Conservation (phyloP, 805 yeast species). For the Ogataea paradorogensis region DNA sequence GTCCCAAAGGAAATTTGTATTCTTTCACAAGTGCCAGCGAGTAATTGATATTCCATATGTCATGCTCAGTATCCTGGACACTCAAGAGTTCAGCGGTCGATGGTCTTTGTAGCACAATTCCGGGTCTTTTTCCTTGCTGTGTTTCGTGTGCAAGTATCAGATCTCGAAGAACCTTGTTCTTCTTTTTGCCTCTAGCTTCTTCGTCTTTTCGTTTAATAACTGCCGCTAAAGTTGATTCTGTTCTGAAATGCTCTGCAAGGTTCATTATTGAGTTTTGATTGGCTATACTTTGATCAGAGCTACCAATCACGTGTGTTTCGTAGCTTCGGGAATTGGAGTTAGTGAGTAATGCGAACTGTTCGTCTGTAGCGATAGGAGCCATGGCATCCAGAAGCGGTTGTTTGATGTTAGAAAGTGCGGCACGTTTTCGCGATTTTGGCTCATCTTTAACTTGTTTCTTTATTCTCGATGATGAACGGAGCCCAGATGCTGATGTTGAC, state of each 20-base stretch:
- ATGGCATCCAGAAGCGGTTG: slow-evolving; percentile 28
- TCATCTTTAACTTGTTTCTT: slow-evolving; percentile 8
- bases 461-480: slow-evolving; percentile 11
- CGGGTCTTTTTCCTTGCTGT: slow-evolving; percentile 4
- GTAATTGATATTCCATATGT: slow-evolving; percentile 16
- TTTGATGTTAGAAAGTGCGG: neutral
- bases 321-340: slow-evolving; percentile 26
- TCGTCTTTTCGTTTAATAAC: slow-evolving; percentile 10
- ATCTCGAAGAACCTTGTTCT: slow-evolving; percentile 12
- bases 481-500: slow-evolving; percentile 11
- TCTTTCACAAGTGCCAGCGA: slow-evolving; percentile 24
- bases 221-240: slow-evolving; percentile 9
- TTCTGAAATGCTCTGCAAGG: slow-evolving; percentile 16
- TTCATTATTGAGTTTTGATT: slow-evolving; percentile 22
- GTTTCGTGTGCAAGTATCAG: slow-evolving; percentile 9
- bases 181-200: slow-evolving; percentile 8
- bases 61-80: slow-evolving; percentile 5
- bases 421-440: slow-evolving; percentile 4
- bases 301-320: slow-evolving; percentile 24
- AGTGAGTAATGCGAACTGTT: slow-evolving; percentile 34
- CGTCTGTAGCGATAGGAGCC: slow-evolving; percentile 30
- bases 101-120: slow-evolving; percentile 3
- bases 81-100: slow-evolving; percentile 9
- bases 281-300: slow-evolving; percentile 18
- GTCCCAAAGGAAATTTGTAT: slow-evolving; percentile 29